Base-by-base conservation (phyloP, 2,329 filamentous ascomycete species). In the Exophiala calicioides region DNA sequence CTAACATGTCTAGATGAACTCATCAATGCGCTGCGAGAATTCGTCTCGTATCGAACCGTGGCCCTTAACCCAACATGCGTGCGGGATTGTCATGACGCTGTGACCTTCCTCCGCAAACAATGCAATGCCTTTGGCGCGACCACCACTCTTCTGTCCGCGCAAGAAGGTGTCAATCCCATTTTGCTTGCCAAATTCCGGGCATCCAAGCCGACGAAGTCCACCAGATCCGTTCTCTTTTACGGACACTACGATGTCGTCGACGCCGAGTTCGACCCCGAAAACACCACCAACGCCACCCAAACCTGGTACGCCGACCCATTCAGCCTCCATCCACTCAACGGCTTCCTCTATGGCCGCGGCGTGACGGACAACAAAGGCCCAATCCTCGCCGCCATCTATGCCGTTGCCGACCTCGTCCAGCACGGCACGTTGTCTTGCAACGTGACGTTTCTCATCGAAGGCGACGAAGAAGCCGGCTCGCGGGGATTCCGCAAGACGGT, bases 281-380 rank as follows among this genome's bases (percentile, higher is more conserved):
- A 37, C 23, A 24, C 27, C 6, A 35, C 21, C 19, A 51, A 37
- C 23, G 26, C 27, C 6, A 41, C 42, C 26, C 42, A 44, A 20
- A 84, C 85, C 27, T 98, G 93, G 93, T 78, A 81, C 29, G 83
- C 82, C 1, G 88, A 97, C 54, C 94, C 93, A 0, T 98, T 97
- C 64, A 78, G 84, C n/a, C 78, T 97, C 62, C 85, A 85, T 39
- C 93, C 93, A 3, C 81, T 89, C 45, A 90, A 95, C 59, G 91
- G 93, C 0, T 97, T 91, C 64, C 74, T 97, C 1, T 97, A 98
- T 56, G 93, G 93, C 2, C 86, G 93, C 59, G 93, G 93, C n/a
- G 88, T 94, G 10, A 94, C 90, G 36, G 93, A 98, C 67, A 97
- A 98, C 71, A 98, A 98, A 66, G 93, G 94, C 0, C 93, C 93